Evolutionary conservation across 257 asterid species (phyloP), one percentile per base, ranked within the genome.

Genomic region (Nicotiana benthamiana): DNA sequence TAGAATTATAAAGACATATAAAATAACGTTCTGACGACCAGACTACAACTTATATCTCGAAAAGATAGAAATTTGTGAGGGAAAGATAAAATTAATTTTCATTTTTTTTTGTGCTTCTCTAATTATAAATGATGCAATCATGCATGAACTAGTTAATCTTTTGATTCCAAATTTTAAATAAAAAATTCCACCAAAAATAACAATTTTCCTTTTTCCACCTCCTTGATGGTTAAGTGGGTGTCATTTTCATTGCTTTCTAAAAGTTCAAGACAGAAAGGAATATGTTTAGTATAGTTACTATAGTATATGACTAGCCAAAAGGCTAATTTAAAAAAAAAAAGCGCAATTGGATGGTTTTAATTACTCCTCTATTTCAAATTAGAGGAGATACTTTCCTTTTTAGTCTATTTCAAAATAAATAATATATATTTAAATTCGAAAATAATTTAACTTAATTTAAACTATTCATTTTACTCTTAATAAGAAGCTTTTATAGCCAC

Each of bases 231-330:
- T 46, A 30, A 0, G 34, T 79, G 80, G 67, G 20, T 78, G 83
- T 72, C 83, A 18, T 17, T 77, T 84, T 72, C 75, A 72, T 81
- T 53, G 0, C 64, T 15, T 81, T 46, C 61, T 32, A 51, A 57
- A 75, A n/a, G 65, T 53, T 60, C 18, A 63, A 26, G 15, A 48
- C 5, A n/a, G 20, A 60, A 62, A 9, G 20, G 56, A 0, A 54
- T 15, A 18, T 40, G 48, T 20, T 51, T 66, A 7, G 16, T 15
- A 8, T 43, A 72, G 60, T 7, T 15, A 24, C 67, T 61, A 26
- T 26, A 10, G 34, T 0, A 22, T 61, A 61, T 11, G 18, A 61
- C 5, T 26, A 26, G 34, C 3, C 36, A 61, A 24, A 24, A 0
- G 46, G 2, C 46, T 36, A 36, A 6, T 7, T 1, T n/a, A n/a